Conservation (phyloP, 805 yeast genomes). For the Wickerhamiella sergipiensis region DNA sequence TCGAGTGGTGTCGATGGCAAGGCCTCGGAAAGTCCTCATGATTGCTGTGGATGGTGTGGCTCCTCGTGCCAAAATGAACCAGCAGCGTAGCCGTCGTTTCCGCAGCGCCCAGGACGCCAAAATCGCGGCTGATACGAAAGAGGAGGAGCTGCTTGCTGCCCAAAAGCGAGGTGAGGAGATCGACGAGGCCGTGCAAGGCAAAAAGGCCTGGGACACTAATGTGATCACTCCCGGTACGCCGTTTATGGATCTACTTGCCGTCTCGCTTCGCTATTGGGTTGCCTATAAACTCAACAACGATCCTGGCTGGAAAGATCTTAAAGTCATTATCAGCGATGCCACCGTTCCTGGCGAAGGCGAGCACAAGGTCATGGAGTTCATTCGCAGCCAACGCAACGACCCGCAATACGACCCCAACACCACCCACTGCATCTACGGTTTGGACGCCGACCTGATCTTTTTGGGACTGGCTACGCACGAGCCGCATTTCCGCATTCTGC, state of each 20-base stretch:
- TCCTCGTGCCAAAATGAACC: conserved; percentile 96
- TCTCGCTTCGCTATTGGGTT: conserved; percentile 78
- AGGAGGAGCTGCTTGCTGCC: conserved; percentile 41
- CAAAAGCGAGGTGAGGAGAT: conserved; percentile 58
- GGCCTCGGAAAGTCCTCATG: conserved; percentile 84
- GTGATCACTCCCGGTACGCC: conserved; percentile 99
- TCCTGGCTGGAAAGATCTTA: conserved; percentile 85
- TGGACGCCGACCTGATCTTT: conserved; percentile 95
- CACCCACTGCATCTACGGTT: conserved; percentile 89
- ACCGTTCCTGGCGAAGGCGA: conserved; percentile 99
- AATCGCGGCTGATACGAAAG: conserved; percentile 51
- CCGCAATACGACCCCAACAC: conserved; percentile 86
- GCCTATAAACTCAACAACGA: conserved; percentile 77
- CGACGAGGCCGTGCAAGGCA: conserved; percentile 59
- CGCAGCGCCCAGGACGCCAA: conserved; percentile 84
- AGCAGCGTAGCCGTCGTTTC: conserved; percentile 87
- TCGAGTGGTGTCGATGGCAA: conserved; percentile 80
- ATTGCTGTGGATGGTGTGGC: conserved; percentile 99
- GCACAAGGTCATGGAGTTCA: conserved; percentile 93
- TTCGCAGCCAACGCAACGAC: conserved; percentile 77
- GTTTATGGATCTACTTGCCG: conserved; percentile 83
- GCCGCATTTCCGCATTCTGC: conserved; percentile 82
- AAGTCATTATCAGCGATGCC: conserved; percentile 87
- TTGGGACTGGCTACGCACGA: conserved; percentile 95
- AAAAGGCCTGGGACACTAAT: conserved; percentile 86